These are phyloP conservation scores for Neurospora hispaniola DNA, from an alignment of 495 filamentous ascomycete species.

Conservation along the genomic window DNA sequence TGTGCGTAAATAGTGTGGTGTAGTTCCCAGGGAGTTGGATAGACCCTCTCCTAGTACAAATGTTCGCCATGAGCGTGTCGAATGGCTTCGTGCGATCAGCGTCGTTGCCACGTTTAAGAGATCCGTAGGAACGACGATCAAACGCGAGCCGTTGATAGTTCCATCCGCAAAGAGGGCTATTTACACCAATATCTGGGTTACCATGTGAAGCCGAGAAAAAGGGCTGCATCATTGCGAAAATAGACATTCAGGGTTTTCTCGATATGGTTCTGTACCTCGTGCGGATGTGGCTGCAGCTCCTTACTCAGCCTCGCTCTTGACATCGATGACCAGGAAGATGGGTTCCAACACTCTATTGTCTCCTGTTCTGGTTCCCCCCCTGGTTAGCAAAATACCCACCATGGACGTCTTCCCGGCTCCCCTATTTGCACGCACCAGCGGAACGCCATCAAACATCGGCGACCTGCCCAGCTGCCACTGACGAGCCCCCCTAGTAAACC, in stretches of 20 bases:
- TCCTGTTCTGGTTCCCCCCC: neutral
- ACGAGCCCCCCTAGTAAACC: conserved; percentile 6
- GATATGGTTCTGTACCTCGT: neutral
- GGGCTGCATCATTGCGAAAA: neutral
- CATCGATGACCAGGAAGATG: neutral
- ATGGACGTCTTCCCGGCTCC: neutral
- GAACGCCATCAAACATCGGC: conserved; percentile 11
- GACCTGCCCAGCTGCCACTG: conserved; percentile 9
- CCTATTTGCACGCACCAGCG: neutral
- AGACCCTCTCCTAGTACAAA: neutral
- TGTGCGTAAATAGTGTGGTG: neutral
- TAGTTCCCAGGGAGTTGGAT: neutral
- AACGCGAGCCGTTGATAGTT: neutral
- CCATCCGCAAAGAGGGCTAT: neutral
- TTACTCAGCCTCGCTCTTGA: conserved; percentile 6
- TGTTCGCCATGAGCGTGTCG: neutral
- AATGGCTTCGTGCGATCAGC: neutral
- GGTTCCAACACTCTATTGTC: neutral
- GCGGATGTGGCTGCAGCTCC: conserved; percentile 5
- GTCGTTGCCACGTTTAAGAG: neutral
- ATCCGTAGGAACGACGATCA: neutral
- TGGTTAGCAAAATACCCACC: neutral
- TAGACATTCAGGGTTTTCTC: neutral
- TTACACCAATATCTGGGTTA: neutral
- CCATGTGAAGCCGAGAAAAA: conserved; percentile 2